A percentile compares a stretch with the other conserved stretches of the same genome.
phyloP scores from a whole-genome alignment of 1,284 basidiomycete genomes.

The Ceratobasidium sp. region DNA sequence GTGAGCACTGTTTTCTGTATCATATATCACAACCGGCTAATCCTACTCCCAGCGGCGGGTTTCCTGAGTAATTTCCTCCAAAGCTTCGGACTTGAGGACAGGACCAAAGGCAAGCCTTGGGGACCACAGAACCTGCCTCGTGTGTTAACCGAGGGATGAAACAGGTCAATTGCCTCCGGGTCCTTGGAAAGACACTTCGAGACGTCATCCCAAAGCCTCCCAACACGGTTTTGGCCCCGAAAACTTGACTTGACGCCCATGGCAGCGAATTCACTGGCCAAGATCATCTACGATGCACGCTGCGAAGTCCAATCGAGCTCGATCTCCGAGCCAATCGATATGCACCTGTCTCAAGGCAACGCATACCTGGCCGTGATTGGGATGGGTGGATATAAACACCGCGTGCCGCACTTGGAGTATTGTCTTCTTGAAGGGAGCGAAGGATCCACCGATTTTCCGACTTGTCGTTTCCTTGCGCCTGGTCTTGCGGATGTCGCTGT shows the following conservation, averaged over 20 bases:
- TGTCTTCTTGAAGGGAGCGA: conserved; percentile 7
- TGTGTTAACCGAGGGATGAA: background rate
- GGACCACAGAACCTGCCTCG: background rate
- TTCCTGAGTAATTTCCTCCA: background rate
- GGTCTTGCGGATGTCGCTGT: conserved; percentile 16
- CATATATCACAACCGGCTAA: background rate
- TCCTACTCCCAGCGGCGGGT: background rate
- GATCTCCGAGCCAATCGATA: background rate
- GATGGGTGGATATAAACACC: background rate
- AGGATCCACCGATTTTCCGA: background rate
- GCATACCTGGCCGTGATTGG: background rate
- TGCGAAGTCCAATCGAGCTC: conserved; percentile 10
- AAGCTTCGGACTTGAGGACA: background rate
- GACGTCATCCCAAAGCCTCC: conserved; percentile 23
- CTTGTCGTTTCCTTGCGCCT: background rate
- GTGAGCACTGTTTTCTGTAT: background rate
- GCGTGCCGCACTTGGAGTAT: conserved; percentile 4
- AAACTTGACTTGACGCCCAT: background rate
- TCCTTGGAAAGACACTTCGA: background rate
- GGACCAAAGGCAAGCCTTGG: background rate
- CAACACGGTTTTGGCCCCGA: conserved; percentile 8
- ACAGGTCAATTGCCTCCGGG: background rate
- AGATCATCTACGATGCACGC: conserved; percentile 16
- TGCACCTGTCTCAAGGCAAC: background rate
- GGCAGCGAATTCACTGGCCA: background rate